Conservation (phyloP, 768 basidiomycete species). For the Boletus rufocinnamomeus region DNA sequence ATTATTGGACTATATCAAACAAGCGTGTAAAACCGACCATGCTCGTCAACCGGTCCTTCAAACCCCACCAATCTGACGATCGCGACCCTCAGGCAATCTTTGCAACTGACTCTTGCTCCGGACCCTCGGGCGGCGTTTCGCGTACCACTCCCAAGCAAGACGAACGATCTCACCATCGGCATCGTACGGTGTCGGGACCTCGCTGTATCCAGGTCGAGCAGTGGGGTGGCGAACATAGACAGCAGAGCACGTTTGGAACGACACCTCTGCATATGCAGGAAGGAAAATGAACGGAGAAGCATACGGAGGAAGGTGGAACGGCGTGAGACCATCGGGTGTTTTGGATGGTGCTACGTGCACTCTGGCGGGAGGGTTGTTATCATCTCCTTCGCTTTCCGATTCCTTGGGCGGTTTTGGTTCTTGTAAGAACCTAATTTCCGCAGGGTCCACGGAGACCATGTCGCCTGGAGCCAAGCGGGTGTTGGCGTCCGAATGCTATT, state of each 20-base stretch:
- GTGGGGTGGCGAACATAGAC: conserved; percentile 96
- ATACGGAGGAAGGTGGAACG: conserved; percentile 84
- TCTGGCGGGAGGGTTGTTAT: conserved; percentile 1
- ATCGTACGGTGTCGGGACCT: conserved; percentile 94
- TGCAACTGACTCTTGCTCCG: conserved; percentile 63
- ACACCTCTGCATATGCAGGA: conserved; percentile 86
- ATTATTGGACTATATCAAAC: conserved; percentile 6
- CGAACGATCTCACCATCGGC: conserved; percentile 93
- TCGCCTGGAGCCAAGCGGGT: conserved; percentile 91
- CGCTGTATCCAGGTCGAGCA: conserved; percentile 92
- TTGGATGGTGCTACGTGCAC: neutral
- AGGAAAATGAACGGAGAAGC: conserved; percentile 93
- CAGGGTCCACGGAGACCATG: conserved; percentile 87
- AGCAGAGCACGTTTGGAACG: conserved; percentile 85
- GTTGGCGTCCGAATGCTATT: conserved; percentile 80
- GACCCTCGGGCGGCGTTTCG: conserved; percentile 65
- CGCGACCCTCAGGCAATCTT: conserved; percentile 68
- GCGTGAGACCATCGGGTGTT: conserved; percentile 45
- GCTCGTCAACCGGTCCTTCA: neutral
- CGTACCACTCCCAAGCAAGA: conserved; percentile 96
- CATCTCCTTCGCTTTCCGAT: conserved; percentile 6
- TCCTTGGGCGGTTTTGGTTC: conserved; percentile 31
- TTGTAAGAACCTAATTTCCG: conserved; percentile 72
- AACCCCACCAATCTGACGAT: conserved; percentile 29
- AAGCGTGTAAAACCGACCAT: neutral